Evolutionary conservation across 2,329 filamentous ascomycete species (phyloP).

Genomic region (Exophiala calicioides): DNA sequence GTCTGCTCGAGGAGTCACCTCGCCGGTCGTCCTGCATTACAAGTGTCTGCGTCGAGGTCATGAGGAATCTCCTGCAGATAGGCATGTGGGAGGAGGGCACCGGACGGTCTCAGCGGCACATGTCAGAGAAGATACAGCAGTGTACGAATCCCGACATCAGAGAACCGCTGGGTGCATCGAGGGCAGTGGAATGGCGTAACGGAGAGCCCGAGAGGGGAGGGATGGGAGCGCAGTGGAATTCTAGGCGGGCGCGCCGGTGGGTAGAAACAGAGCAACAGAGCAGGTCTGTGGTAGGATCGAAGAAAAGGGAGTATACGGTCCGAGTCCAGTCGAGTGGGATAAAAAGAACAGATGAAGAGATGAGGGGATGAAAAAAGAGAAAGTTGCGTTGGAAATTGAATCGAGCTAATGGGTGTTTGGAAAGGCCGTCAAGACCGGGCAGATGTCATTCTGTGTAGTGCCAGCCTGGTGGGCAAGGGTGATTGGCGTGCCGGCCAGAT

Average conservation of each 20-base stretch:
- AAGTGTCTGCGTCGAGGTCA: slow-evolving; percentile 37
- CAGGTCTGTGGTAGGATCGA: too few relatives aligned
- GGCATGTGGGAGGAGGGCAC: not conserved
- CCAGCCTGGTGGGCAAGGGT: not conserved
- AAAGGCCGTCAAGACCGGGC: too few relatives aligned
- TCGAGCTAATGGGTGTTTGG: too few relatives aligned
- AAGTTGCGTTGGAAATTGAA: too few relatives aligned
- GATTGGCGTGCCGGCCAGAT: slow-evolving; percentile 8
- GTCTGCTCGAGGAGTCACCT: slow-evolving; percentile 41
- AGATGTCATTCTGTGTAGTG: too few relatives aligned
- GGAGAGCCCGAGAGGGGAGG: too few relatives aligned
- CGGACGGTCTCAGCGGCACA: slow-evolving; percentile 21
- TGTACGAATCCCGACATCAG: slow-evolving; percentile 4
- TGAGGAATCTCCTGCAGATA: slow-evolving; percentile 29
- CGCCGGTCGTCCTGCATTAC: slow-evolving; percentile 41
- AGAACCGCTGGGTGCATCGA: not conserved
- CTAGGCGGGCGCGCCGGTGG: too few relatives aligned
- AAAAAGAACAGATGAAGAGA: slow-evolving; percentile 1
- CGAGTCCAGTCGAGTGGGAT: not conserved
- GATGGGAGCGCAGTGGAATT: too few relatives aligned
- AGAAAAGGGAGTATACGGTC: too few relatives aligned
- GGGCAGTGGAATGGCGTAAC: slow-evolving; percentile 3
- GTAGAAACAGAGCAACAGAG: too few relatives aligned
- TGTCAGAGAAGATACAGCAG: slow-evolving; percentile 20
- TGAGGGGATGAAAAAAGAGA: not conserved